These are phyloP conservation scores for Diutina mesorugosa DNA, from an alignment of 1,139 yeast species.

Conservation along the genomic window DNA sequence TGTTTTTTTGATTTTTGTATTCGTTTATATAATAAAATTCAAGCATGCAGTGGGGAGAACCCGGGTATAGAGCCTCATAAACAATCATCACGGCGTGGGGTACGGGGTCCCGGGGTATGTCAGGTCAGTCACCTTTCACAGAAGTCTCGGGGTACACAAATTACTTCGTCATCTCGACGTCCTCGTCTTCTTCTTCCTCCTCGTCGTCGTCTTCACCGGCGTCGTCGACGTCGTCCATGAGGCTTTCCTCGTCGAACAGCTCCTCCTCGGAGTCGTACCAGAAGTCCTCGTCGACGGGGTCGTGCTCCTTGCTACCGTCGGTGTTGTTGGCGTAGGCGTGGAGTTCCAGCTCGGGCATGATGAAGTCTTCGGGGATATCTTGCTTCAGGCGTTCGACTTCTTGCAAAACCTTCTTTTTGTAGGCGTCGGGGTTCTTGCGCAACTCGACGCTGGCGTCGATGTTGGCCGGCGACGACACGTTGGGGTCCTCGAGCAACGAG, in stretches of 20 bases:
- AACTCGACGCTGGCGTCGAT: conserved; percentile 93
- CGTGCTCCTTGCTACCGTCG: conserved; percentile 24
- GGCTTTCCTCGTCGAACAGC: conserved; percentile 40
- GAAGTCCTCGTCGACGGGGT: conserved; percentile 71
- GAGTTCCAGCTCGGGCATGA: conserved; percentile 55
- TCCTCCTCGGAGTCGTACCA: conserved; percentile 63
- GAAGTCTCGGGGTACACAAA: not conserved
- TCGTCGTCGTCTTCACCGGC: conserved; percentile 47
- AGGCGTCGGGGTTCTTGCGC: conserved; percentile 72
- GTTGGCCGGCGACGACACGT: conserved; percentile 87
- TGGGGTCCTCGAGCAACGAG: conserved; percentile 85
- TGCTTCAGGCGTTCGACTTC: conserved; percentile 78
- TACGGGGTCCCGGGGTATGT: not conserved
- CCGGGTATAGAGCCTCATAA: not conserved
- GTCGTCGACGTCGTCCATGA: conserved; percentile 40
- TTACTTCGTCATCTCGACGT: conserved; percentile 19
- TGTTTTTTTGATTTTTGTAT: not conserved
- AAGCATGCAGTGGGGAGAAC: not conserved
- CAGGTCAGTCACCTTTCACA: not conserved
- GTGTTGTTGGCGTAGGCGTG: conserved; percentile 46
- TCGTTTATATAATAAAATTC: not conserved
- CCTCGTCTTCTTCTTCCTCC: conserved; percentile 35
- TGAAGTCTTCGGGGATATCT: conserved; percentile 77
- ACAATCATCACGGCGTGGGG: not conserved
- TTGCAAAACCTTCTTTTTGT: conserved; percentile 61